phyloP scores from a whole-genome alignment of 352 stramenopile genomes.

The Aphanomyces stellatus region DNA sequence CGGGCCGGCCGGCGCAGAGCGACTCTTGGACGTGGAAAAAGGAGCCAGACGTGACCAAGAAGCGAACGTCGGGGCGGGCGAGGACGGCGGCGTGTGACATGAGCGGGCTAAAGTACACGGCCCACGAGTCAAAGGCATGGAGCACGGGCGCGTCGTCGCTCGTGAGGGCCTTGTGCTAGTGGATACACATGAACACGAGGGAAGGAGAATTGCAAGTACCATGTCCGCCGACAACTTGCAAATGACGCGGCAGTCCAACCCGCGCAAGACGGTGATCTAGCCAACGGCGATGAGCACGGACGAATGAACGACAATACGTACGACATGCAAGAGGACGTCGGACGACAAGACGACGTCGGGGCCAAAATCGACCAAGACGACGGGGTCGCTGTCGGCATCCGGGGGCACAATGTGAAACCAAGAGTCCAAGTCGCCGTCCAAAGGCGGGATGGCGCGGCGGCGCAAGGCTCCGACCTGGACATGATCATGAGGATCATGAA shows the following conservation, averaged over 20 bases:
- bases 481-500: background rate
- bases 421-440: background rate
- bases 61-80: constrained; percentile 30
- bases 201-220: background rate
- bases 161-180: constrained; percentile 4
- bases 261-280: constrained; percentile 13
- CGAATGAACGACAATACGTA: background rate
- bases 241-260: constrained; percentile 1
- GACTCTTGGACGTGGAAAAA: constrained; percentile 52
- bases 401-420: background rate
- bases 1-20: constrained; percentile 43
- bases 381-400: background rate
- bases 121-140: constrained; percentile 6
- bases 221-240: constrained; percentile 18
- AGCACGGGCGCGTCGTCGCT: background rate
- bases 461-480: constrained; percentile 4
- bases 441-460: background rate
- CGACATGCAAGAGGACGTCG: background rate
- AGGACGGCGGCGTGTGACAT: constrained; percentile 28
- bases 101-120: constrained; percentile 4
- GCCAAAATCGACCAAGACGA: constrained; percentile 17
- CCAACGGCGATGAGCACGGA: background rate
- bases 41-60: constrained; percentile 51
- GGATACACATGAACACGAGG: background rate
- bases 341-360: background rate